These are phyloP conservation scores for Skeletonema grethae DNA, from an alignment of 108 stramenopile species.

Conservation along the genomic window DNA sequence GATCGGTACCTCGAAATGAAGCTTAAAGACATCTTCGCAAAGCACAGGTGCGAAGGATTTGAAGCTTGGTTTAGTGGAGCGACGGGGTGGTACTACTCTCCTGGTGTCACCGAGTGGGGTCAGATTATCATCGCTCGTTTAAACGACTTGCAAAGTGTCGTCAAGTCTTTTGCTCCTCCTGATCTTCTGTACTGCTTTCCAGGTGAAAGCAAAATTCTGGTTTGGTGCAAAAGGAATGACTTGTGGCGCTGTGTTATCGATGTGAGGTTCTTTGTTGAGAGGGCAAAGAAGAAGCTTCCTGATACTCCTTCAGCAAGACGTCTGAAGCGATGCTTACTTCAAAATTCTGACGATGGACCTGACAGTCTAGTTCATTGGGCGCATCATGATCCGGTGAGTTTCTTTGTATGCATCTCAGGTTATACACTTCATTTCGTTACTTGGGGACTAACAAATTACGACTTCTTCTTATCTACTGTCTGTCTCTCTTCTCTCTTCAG, in stretches of 20 bases:
- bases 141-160: background rate
- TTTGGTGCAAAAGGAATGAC: background rate
- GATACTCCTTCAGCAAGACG: background rate
- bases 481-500: background rate
- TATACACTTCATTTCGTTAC: background rate
- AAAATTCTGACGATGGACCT: background rate
- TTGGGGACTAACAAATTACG: background rate
- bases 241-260: background rate
- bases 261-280: conserved; percentile 2
- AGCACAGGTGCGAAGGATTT: background rate
- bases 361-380: background rate
- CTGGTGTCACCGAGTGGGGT: background rate
- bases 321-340: background rate
- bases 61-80: background rate
- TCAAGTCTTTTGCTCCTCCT: background rate
- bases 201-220: background rate
- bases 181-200: conserved; percentile 2
- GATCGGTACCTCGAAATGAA: background rate
- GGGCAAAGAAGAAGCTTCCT: background rate
- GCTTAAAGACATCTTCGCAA: background rate
- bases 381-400: background rate
- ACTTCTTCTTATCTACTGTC: background rate
- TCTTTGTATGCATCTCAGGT: background rate
- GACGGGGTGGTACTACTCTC: background rate
- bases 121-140: background rate